Evolutionary conservation across 352 stramenopile species (phyloP), one percentile per base, ranked within the genome.

Genomic region (Phytophthora litchii): DNA sequence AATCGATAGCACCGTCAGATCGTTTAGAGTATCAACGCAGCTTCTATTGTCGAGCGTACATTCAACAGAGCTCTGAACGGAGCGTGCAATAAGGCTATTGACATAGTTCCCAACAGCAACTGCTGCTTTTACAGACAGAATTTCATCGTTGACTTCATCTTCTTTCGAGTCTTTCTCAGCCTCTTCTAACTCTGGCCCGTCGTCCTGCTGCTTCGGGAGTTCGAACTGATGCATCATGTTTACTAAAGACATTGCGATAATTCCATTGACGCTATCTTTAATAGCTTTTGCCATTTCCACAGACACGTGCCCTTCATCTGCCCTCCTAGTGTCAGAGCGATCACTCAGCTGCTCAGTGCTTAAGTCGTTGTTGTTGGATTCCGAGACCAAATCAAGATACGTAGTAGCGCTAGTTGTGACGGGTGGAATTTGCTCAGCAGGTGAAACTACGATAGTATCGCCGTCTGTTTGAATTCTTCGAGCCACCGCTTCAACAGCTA

Each of bases 231-330:
- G 14, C 20, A 71, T 45, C 25, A 51, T 61, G 29, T 37, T 70
- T n/a, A 75, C 67, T 12, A 80, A 35, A 8, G 71, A 77, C 43
- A 65, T 56, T 6, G 71, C 56, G 20, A 80, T 62, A 46, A 80
- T 72, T 3, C 56, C 67, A 3, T 62, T 70, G 20, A 80, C 60
- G 17, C 54, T 75, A 32, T 72, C 59, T 37, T 59, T 64, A 54
- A 80, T 74, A 6, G 74, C 64, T 35, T 71, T 69, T 27, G 70
- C 64, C 67, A 80, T 74, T 55, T 72, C 61, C 3, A 72, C 56
- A 3, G 67, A 72, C 44, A 80, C 46, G 2, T 56, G 37, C 3
- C 14, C n/a, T 51, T 64, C 59, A 14, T 57, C 51, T 17, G 3
- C 29, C 21, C 14, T 50, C 20, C 42, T 17, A 31, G 45, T 29